phyloP scores from a whole-genome alignment of 1,139 yeast species.

The Saccharomyces hybrid region DNA sequence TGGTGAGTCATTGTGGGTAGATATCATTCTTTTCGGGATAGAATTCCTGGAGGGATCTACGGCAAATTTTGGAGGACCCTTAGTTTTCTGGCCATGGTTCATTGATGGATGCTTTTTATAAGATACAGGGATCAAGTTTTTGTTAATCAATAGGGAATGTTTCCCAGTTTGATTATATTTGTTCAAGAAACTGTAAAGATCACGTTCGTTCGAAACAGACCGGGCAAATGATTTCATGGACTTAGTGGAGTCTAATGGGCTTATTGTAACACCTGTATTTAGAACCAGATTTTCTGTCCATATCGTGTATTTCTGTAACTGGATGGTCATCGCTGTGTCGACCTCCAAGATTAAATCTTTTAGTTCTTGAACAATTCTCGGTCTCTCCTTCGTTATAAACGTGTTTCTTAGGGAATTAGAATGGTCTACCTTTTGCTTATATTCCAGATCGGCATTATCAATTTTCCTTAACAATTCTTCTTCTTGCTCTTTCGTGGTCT shows the following conservation, averaged over 20 bases:
- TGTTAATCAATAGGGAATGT: slow-evolving; percentile 30
- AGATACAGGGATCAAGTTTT: slow-evolving; percentile 54
- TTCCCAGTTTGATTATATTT: slow-evolving; percentile 39
- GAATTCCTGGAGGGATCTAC: slow-evolving; percentile 29
- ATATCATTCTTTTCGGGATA: slow-evolving; percentile 27
- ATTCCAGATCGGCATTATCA: slow-evolving; percentile 78
- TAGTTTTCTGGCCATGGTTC: slow-evolving; percentile 20
- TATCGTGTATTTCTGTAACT: slow-evolving; percentile 80
- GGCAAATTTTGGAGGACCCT: slow-evolving; percentile 19
- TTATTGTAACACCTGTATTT: slow-evolving; percentile 75
- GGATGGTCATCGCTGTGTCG: slow-evolving; percentile 83
- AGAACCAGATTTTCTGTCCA: slow-evolving; percentile 77
- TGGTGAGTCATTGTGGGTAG: slow-evolving; percentile 31
- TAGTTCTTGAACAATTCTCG: slow-evolving; percentile 63
- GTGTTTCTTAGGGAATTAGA: slow-evolving; percentile 72
- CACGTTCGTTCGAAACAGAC: slow-evolving; percentile 74
- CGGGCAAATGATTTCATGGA: slow-evolving; percentile 74
- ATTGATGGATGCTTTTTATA: slow-evolving; percentile 74
- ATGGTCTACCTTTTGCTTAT: slow-evolving; percentile 63
- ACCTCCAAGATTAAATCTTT: slow-evolving; percentile 75
- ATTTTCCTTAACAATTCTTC: slow-evolving; percentile 81
- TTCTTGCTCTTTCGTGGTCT: slow-evolving; percentile 82
- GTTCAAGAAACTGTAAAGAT: slow-evolving; percentile 62
- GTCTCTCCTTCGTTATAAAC: slow-evolving; percentile 65
- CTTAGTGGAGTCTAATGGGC: slow-evolving; percentile 53